Conservation (phyloP, 495 filamentous ascomycete species). For the Neurospora sp. region DNA sequence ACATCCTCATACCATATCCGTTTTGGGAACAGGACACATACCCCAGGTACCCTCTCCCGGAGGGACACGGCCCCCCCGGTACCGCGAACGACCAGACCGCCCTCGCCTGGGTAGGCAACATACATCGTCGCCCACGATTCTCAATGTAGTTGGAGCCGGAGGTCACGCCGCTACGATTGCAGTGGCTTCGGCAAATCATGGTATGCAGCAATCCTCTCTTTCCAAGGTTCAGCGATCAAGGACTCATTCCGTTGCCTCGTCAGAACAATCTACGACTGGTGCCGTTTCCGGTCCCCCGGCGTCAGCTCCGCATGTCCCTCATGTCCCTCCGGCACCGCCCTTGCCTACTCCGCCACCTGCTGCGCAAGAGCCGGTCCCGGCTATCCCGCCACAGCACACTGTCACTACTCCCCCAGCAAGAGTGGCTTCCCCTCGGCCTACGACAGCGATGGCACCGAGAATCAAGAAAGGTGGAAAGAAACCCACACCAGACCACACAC, state of each 20-base stretch:
- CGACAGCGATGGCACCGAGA: conserved; percentile 18
- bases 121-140: conserved; percentile 70
- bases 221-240: conserved; percentile 30
- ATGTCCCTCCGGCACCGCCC: conserved; percentile 35
- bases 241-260: conserved; percentile 43
- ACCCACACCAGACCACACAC: conserved; percentile 38
- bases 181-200: conserved; percentile 13
- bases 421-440: conserved; percentile 46
- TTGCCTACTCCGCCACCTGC: conserved; percentile 42
- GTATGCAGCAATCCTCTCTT: conserved; percentile 19
- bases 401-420: conserved; percentile 45
- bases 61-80: conserved; percentile 35
- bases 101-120: conserved; percentile 58
- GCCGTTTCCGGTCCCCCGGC: conserved; percentile 13
- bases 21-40: conserved; percentile 67
- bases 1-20: conserved; percentile 52
- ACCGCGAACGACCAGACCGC: conserved; percentile 34
- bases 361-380: conserved; percentile 23
- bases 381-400: background rate
- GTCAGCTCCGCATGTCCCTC: background rate
- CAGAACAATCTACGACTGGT: conserved; percentile 29
- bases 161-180: conserved; percentile 12
- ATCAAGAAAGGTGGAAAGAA: conserved; percentile 46
- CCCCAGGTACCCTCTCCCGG: conserved; percentile 81
- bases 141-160: conserved; percentile 24